A percentile compares a stretch with the other conserved stretches of the same genome.
phyloP scores from a whole-genome alignment of 2,329 filamentous ascomycete species.

The Aaosphaeria arxii region DNA sequence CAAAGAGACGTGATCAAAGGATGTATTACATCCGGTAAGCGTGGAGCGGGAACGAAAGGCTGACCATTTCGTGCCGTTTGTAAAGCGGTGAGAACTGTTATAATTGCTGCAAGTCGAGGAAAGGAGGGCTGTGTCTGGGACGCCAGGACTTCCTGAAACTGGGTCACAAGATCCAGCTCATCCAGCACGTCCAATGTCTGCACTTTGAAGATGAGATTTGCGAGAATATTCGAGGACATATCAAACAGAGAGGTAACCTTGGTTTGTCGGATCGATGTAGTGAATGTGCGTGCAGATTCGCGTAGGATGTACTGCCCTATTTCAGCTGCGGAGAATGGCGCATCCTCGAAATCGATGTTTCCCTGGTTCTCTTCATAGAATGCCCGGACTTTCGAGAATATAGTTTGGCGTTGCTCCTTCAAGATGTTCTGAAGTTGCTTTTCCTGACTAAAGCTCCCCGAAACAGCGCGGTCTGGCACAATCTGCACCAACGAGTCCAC shows the following conservation, averaged over 20 bases:
- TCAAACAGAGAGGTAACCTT: conserved; percentile 16
- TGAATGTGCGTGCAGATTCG: conserved; percentile 26
- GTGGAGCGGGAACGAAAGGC: conserved; percentile 32
- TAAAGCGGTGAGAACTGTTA: conserved; percentile 29
- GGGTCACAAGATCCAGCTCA: conserved; percentile 19
- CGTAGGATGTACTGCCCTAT: conserved; percentile 28
- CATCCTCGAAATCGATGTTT: conserved; percentile 28
- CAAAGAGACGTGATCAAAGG: conserved; percentile 72
- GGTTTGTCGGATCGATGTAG: conserved; percentile 15
- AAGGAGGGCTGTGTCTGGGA: conserved; percentile 11
- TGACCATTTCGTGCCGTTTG: conserved; percentile 22
- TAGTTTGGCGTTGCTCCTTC: conserved; percentile 3
- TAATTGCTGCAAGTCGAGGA: conserved; percentile 27
- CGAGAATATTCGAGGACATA: conserved; percentile 30
- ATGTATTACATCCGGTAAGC: conserved; percentile 62
- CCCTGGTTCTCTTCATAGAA: conserved; percentile 38
- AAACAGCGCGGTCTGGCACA: conserved; percentile 34
- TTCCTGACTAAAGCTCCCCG: background rate
- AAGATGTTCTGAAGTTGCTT: background rate
- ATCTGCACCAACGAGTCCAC: conserved; percentile 35
- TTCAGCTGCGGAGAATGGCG: conserved; percentile 21
- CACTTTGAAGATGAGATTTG: conserved; percentile 30
- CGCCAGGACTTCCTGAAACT: conserved; percentile 21
- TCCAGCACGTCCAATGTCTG: conserved; percentile 22
- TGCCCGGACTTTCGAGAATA: conserved; percentile 17